These are phyloP conservation scores for Sordaria brevicollis DNA, from an alignment of 495 filamentous ascomycete species.

Conservation along the genomic window DNA sequence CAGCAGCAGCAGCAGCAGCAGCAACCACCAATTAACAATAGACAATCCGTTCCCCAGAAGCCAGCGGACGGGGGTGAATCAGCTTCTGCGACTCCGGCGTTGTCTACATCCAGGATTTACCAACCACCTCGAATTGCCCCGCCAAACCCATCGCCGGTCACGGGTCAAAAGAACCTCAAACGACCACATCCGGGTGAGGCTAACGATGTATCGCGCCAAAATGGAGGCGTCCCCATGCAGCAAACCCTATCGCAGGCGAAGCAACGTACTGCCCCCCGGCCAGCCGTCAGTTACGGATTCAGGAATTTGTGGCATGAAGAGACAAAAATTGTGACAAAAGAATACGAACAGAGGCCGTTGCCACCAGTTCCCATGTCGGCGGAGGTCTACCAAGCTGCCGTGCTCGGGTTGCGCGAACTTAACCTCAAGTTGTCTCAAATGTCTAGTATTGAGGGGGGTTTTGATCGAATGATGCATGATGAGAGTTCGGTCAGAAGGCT, in stretches of 20 bases:
- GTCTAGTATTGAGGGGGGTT: background rate
- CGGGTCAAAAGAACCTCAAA: slow-evolving; percentile 34
- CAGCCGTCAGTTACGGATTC: background rate
- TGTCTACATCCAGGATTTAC: slow-evolving; percentile 1
- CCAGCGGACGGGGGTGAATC: slow-evolving; percentile 4
- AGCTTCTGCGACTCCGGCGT: slow-evolving; percentile 3
- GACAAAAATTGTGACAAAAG: background rate
- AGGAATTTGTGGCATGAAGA: background rate
- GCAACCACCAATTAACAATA: background rate
- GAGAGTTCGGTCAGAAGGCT: background rate
- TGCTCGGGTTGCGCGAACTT: background rate
- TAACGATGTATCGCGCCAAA: slow-evolving; percentile 42
- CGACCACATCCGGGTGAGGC: slow-evolving; percentile 54
- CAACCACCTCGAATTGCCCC: slow-evolving; percentile 3
- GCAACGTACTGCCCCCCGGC: background rate
- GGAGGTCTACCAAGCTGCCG: background rate
- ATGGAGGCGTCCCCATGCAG: slow-evolving; percentile 26
- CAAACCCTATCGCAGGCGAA: slow-evolving; percentile 12
- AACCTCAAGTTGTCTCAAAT: background rate
- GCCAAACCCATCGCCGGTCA: slow-evolving; percentile 12
- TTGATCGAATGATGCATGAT: background rate
- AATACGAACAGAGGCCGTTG: background rate
- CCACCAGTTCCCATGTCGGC: background rate
- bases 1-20: background rate
- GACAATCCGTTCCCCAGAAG: slow-evolving; percentile 2